Evolutionary conservation across 2,329 filamentous ascomycete species (phyloP), one percentile per base, ranked within the genome.

Genomic region (Phymatotrichopsis omnivora): DNA sequence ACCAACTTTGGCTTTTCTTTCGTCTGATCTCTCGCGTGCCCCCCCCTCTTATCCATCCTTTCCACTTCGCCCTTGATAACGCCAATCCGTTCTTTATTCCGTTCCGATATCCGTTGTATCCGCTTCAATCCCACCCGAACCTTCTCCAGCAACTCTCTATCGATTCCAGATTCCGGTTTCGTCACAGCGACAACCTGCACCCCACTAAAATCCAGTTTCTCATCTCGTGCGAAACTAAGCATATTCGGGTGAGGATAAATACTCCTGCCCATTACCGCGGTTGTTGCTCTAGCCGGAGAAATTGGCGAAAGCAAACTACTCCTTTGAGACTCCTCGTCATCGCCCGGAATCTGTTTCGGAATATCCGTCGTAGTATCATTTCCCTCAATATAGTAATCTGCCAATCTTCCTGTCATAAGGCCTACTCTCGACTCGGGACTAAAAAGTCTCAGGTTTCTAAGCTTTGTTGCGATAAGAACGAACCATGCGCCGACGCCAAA

Each of bases 401-500:
- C 22, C 48, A 44, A 51, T 36, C 45, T 51, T 41, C 48, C 48
- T 24, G 39, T 45, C 34, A 51, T 44, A 43, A 51, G 45, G 11
- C 48, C 48, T n/a, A n/a, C n/a, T n/a, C n/a, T n/a, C n/a, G n/a
- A n/a, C n/a, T n/a, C n/a, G n/a, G n/a, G n/a, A n/a, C n/a, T n/a
- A n/a, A n/a, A n/a, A n/a, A n/a, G n/a, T n/a, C n/a, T n/a, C n/a
- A n/a, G n/a, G n/a, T n/a, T n/a, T n/a, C n/a, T n/a, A n/a, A n/a
- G n/a, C n/a, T n/a, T n/a, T n/a, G n/a, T n/a, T n/a, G n/a, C n/a
- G n/a, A n/a, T n/a, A n/a, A n/a, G n/a, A n/a, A n/a, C n/a, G n/a
- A n/a, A n/a, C 48, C 48, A 51, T 29, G 48, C 48, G 22, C 48
- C 47, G 29, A 51, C 48, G 40, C 48, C 48, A 40, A 51, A 45